These are phyloP conservation scores for Candida golubevii DNA, from an alignment of 805 yeast species.

Conservation along the genomic window DNA sequence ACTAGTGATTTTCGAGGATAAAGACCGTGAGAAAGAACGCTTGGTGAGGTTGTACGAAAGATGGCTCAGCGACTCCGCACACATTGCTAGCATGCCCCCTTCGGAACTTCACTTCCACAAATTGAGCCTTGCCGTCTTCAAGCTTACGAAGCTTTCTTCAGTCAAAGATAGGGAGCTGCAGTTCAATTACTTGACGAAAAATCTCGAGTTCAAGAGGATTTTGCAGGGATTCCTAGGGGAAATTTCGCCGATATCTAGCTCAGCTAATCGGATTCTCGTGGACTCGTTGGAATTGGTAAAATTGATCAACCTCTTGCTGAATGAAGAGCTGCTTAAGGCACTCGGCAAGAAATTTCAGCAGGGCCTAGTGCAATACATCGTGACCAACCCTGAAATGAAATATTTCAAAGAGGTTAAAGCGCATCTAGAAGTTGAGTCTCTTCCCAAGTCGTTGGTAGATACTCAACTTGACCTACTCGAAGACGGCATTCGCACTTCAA, in stretches of 20 bases:
- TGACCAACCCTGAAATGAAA: slow-evolving; percentile 9
- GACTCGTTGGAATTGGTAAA: slow-evolving; percentile 12
- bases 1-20: slow-evolving; percentile 33
- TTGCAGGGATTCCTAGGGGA: slow-evolving; percentile 15
- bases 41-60: slow-evolving; percentile 25
- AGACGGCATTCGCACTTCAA: slow-evolving; percentile 12
- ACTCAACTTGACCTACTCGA: slow-evolving; percentile 9
- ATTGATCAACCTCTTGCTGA: slow-evolving; percentile 10
- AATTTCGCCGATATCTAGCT: slow-evolving; percentile 15
- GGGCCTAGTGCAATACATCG: slow-evolving; percentile 8
- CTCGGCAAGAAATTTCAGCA: slow-evolving; percentile 9
- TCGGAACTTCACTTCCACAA: slow-evolving; percentile 27
- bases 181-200: slow-evolving; percentile 28
- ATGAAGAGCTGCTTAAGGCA: slow-evolving; percentile 5
- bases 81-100: slow-evolving; percentile 11
- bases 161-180: slow-evolving; percentile 22
- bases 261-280: slow-evolving; percentile 11
- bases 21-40: slow-evolving; percentile 22
- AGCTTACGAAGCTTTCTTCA: slow-evolving; percentile 20
- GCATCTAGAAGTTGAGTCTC: not conserved
- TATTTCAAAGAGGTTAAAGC: slow-evolving; percentile 8
- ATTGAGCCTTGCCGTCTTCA: slow-evolving; percentile 25
- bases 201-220: slow-evolving; percentile 28
- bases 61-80: slow-evolving; percentile 15
- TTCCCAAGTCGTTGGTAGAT: slow-evolving; percentile 5